Percentiles rank a stretch among this genome's conserved stretches.
Evolutionary conservation across 371 early-diverging fungal genomes (phyloP).

Genomic region (Apophysomyces ossiformis): DNA sequence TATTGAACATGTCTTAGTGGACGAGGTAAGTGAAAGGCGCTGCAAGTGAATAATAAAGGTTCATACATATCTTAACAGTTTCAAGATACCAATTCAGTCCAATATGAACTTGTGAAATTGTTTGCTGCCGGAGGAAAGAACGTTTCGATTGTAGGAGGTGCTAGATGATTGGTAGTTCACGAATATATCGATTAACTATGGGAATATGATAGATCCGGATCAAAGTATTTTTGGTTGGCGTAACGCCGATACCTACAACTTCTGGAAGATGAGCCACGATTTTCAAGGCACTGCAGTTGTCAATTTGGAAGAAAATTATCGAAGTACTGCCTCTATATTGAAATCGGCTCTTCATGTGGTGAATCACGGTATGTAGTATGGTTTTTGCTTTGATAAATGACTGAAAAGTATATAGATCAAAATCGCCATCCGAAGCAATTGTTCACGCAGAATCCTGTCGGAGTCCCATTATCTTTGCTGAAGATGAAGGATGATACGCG

Average conservation of each 20-base stretch:
- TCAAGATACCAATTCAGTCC: conserved; percentile 68
- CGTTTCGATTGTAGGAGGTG: conserved; percentile 68
- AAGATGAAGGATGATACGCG: neutral
- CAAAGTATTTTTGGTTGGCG: conserved; percentile 73
- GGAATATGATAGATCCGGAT: conserved; percentile 45
- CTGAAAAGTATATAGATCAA: conserved; percentile 18
- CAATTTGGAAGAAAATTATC: conserved; percentile 59
- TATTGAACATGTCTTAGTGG: conserved; percentile 57
- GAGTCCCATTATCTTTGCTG: conserved; percentile 43
- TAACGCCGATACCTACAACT: conserved; percentile 61
- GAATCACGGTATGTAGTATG: conserved; percentile 38
- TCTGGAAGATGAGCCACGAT: conserved; percentile 46
- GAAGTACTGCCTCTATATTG: conserved; percentile 60
- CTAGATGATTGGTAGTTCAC: conserved; percentile 3
- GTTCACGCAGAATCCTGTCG: conserved; percentile 36
- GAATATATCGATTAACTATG: neutral
- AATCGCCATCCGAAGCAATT: conserved; percentile 29
- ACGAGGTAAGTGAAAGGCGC: conserved; percentile 43
- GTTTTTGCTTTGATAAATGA: neutral
- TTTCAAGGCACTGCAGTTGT: conserved; percentile 42
- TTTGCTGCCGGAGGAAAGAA: conserved; percentile 32
- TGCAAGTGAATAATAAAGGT: neutral
- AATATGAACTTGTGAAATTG: conserved; percentile 55
- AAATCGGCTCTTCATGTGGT: conserved; percentile 52
- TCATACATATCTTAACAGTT: conserved; percentile 39